phyloP scores from a whole-genome alignment of 331 rosid genomes.

The Pyracantha coccinea region DNA sequence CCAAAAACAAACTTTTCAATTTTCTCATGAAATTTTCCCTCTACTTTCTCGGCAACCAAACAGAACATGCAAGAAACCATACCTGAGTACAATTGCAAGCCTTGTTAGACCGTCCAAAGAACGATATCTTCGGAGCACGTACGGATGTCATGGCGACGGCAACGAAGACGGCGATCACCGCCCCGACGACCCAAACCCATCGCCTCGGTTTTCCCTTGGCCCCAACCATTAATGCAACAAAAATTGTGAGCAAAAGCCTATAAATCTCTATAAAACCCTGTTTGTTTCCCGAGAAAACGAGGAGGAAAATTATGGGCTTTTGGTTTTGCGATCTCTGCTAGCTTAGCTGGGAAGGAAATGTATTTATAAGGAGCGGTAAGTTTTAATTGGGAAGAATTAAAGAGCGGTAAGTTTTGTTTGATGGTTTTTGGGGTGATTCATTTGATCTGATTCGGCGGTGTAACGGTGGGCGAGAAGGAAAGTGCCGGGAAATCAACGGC shows the following conservation, averaged over 20 bases:
- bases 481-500: not conserved
- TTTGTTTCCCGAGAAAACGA: constrained; percentile 12
- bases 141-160: constrained; percentile 55
- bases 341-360: not conserved
- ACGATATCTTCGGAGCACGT: constrained; percentile 33
- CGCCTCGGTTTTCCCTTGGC: constrained; percentile 24
- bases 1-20: not conserved
- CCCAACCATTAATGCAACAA: constrained; percentile 25
- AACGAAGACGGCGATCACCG: constrained; percentile 42
- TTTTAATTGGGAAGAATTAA: not conserved
- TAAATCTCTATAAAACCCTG: not conserved
- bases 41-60: constrained; percentile 9
- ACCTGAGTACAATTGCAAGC: constrained; percentile 76
- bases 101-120: constrained; percentile 41
- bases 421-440: not conserved
- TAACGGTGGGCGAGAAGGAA: not conserved
- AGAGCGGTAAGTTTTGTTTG: too few relatives aligned
- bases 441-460: not conserved
- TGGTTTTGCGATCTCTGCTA: not conserved
- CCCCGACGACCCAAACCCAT: constrained; percentile 56
- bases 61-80: constrained; percentile 11
- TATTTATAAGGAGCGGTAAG: not conserved
- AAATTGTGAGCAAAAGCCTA: not conserved
- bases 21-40: not conserved
- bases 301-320: not conserved